Base-by-base conservation (phyloP, 2,329 filamentous ascomycete species). In the Fusarium armeniacum region DNA sequence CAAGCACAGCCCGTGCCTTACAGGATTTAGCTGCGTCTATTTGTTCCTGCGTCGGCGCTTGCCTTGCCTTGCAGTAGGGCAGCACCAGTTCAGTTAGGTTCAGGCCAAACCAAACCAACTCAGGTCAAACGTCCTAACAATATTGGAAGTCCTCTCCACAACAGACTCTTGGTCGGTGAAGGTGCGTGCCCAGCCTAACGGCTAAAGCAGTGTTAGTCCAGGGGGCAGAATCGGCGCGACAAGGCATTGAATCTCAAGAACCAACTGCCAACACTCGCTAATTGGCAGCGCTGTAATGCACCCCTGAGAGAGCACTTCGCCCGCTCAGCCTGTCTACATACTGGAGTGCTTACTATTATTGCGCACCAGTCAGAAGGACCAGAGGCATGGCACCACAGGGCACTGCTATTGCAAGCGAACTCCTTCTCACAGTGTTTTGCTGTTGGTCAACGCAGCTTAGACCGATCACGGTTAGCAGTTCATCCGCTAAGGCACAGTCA, bases 31-130 rank as follows among this genome's bases (percentile, higher is more conserved):
- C 50, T 66, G 59, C 35, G 35, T 32, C 45, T 64, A 30, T 38
- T 16, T 61, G 67, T 70, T 62, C 66, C 66, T 70, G 63, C 54
- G 47, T 67, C 41, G 49, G 67, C 67, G 67, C 67, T 69, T 69
- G 50, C 45, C 50, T 35, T 50, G 46, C 46, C 49, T 51, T 51
- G 49, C 49, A 51, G 35, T 51, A 51, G 49, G 35, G 24, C 24
- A 41, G 24, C n/a, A 51, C 49, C 33, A 51, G 24, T 51, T 51
- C 47, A 51, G 33, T 51, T 40, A 26, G n/a, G 47, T 28, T 36
- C 32, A 38, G 33, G 24, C 35, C 32, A 26, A 36, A 18, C 24
- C 15, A 45, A 38, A 20, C 38, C 52, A 36, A 58, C n/a, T 33
- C 53, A 36, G 18, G 55, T 35, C 33, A 47, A 41, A 38, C 22